Conservation (phyloP, 352 stramenopile genomes). For the Albugo candida region DNA sequence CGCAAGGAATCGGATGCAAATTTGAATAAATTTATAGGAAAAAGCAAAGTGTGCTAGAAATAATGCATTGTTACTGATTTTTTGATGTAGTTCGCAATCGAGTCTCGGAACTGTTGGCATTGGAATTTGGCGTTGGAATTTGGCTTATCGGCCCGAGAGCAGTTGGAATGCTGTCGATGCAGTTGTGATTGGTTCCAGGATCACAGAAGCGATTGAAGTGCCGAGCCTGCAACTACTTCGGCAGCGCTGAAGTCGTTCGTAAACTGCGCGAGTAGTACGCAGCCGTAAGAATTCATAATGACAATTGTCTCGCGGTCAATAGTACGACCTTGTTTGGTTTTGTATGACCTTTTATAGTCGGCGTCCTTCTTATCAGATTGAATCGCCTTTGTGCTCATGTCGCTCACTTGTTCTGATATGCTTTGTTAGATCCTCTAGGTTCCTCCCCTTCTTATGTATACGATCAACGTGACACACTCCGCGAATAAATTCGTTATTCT, state of each 20-base stretch:
- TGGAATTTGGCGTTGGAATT: constrained; percentile 94
- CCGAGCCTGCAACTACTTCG: constrained; percentile 28
- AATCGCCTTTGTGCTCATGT: too few relatives aligned
- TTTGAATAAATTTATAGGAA: constrained; percentile 85
- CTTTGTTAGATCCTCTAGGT: too few relatives aligned
- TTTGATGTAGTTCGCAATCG: constrained; percentile 37
- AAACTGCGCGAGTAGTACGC: constrained; percentile 46
- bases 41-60: constrained; percentile 23
- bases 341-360: too few relatives aligned
- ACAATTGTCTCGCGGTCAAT: too few relatives aligned
- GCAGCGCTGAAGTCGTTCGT: constrained; percentile 44
- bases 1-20: constrained; percentile 78
- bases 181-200: constrained; percentile 77
- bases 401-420: too few relatives aligned
- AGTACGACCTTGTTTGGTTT: too few relatives aligned
- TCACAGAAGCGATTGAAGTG: constrained; percentile 71
- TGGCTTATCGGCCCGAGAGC: constrained; percentile 87
- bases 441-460: too few relatives aligned
- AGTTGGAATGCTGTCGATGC: constrained; percentile 84
- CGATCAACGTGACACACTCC: too few relatives aligned
- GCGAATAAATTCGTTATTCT: too few relatives aligned
- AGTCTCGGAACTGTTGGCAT: constrained; percentile 76
- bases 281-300: constrained; percentile 7
- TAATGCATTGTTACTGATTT: background rate
- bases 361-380: too few relatives aligned